Conservation (phyloP, 805 yeast species). For the Metschnikowia gelsemii region DNA sequence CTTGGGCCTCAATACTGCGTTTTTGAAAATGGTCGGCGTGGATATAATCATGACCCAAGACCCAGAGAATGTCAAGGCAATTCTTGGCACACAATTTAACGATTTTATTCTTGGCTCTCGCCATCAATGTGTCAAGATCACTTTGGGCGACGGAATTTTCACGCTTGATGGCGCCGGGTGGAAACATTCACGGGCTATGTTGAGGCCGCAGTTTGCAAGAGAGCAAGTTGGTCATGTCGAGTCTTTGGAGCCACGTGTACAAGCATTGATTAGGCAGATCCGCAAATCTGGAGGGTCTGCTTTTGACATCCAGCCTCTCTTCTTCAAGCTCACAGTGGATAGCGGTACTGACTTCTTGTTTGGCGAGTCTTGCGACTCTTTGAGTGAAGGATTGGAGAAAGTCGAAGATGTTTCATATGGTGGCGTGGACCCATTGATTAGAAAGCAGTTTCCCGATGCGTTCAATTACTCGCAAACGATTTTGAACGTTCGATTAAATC, state of each 20-base stretch:
- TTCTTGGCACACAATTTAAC: constrained; percentile 28
- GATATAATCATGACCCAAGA: constrained; percentile 18
- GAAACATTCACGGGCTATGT: constrained; percentile 30
- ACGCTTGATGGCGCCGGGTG: constrained; percentile 31
- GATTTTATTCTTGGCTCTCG: constrained; percentile 28
- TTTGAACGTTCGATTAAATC: constrained; percentile 13
- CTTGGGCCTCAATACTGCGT: constrained; percentile 7
- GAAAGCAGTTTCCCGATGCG: constrained; percentile 15
- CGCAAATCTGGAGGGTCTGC: constrained; percentile 9
- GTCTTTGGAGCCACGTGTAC: constrained; percentile 27
- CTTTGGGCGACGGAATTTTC: constrained; percentile 30
- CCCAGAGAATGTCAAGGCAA: constrained; percentile 29
- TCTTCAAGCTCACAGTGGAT: constrained; percentile 20
- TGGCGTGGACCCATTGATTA: constrained; percentile 13
- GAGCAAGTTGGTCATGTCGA: constrained; percentile 29
- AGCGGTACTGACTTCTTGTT: constrained; percentile 21
- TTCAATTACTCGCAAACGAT: constrained; percentile 18
- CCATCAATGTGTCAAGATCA: constrained; percentile 22
- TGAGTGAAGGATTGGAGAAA: constrained; percentile 15
- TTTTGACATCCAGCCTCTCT: constrained; percentile 19
- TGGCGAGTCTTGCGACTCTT: constrained; percentile 20
- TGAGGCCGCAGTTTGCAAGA: constrained; percentile 30
- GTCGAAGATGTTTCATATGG: neutral
- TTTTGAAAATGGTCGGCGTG: constrained; percentile 13
- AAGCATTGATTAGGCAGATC: constrained; percentile 21